Conservation (phyloP, 495 filamentous ascomycete genomes). For the Endocarpon pusillum region DNA sequence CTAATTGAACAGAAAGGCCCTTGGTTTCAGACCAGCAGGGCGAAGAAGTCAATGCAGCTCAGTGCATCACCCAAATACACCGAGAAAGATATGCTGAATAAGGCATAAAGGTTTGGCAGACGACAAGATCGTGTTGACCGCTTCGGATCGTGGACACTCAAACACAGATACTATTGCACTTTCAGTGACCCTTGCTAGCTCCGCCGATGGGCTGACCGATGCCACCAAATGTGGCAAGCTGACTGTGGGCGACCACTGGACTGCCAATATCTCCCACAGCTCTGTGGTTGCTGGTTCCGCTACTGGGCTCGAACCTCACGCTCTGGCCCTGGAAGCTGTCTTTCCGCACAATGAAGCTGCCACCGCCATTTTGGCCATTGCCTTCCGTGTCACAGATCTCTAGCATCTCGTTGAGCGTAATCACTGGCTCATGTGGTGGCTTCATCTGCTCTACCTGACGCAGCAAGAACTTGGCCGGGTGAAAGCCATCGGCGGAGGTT, state of each 20-base stretch:
- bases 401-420: constrained; percentile 57
- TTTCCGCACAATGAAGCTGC: constrained; percentile 50
- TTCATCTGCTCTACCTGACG: constrained; percentile 45
- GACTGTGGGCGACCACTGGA: neutral
- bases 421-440: constrained; percentile 34
- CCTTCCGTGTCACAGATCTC: constrained; percentile 86
- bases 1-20: too few species aligned
- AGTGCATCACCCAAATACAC: too few species aligned
- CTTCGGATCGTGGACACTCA: too few species aligned
- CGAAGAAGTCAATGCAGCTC: too few species aligned
- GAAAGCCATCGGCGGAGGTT: constrained; percentile 34
- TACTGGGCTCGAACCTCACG: constrained; percentile 42
- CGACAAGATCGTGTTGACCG: too few species aligned
- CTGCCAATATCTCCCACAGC: neutral
- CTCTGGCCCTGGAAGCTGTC: constrained; percentile 29
- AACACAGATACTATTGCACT: too few species aligned
- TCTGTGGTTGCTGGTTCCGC: neutral
- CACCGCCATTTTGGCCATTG: constrained; percentile 73
- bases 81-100: too few species aligned
- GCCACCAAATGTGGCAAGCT: too few species aligned
- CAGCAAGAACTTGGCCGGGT: constrained; percentile 48
- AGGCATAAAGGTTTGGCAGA: too few species aligned
- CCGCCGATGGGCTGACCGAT: too few species aligned
- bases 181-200: too few species aligned
- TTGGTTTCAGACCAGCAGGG: too few species aligned